Evolutionary conservation across 164 flowering plant species (phyloP).

Genomic region (Vitis labrusca): DNA sequence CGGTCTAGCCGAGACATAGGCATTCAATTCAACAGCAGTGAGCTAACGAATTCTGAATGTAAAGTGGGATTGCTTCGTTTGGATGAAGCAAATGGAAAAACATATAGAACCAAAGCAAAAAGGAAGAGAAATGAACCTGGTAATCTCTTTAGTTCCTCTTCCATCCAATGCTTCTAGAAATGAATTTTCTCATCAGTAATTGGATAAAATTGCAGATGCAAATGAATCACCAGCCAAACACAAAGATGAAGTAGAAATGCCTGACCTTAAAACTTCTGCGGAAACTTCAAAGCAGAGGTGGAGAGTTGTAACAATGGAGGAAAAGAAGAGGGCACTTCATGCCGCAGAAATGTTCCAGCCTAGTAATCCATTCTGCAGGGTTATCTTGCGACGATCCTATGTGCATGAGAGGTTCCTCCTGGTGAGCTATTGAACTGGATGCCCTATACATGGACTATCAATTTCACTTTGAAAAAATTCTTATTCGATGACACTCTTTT

Average conservation of each 20-base stretch:
- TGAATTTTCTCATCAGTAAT: not conserved
- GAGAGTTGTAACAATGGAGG: conserved; percentile 37
- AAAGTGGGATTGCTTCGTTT: conserved; percentile 9
- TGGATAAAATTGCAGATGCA: conserved; percentile 13
- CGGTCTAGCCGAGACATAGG: conserved; percentile 7
- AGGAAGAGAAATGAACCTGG: conserved; percentile 29
- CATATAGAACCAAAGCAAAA: conserved; percentile 14
- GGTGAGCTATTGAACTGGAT: conserved; percentile 20
- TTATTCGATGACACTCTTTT: not conserved
- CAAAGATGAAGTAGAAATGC: conserved; percentile 22
- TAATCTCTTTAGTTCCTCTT: conserved; percentile 9
- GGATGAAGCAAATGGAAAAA: conserved; percentile 4
- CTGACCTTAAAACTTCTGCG: conserved; percentile 29
- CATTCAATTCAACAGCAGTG: conserved; percentile 7
- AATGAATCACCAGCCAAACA: conserved; percentile 16
- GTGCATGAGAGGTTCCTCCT: conserved; percentile 30
- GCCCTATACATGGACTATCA: not conserved
- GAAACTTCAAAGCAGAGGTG: conserved; percentile 7
- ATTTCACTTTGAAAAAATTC: not conserved
- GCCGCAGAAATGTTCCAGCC: conserved; percentile 36
- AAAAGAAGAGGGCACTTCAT: conserved; percentile 31
- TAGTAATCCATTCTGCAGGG: conserved; percentile 36
- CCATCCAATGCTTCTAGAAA: not conserved
- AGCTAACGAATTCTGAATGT: conserved; percentile 10
- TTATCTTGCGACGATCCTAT: conserved; percentile 35